A percentile compares a stretch with the other conserved stretches of the same genome.
These are phyloP conservation scores for Boletus speciosus DNA, from an alignment of 768 basidiomycete species.

Conservation along the genomic window DNA sequence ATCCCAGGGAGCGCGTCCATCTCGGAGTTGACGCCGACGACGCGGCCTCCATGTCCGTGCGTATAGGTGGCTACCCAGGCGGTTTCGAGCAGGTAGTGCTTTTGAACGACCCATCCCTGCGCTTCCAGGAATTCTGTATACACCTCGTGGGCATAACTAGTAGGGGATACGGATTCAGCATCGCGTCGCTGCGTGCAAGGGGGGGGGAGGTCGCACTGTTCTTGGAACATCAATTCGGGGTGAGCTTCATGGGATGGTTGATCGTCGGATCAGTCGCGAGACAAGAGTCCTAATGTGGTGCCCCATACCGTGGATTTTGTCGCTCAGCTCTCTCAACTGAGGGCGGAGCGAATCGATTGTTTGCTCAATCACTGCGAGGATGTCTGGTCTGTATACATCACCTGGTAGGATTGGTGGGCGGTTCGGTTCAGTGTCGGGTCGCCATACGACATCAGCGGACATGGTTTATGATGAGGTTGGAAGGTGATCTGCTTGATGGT, in stretches of 20 bases:
- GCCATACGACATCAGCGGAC: conserved; percentile 36
- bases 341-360: conserved; percentile 50
- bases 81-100: conserved; percentile 62
- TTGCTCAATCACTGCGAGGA: conserved; percentile 56
- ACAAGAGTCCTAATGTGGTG: neutral
- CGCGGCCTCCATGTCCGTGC: conserved; percentile 62
- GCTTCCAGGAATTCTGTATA: conserved; percentile 64
- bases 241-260: conserved; percentile 43
- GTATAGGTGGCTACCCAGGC: conserved; percentile 76
- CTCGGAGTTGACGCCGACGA: conserved; percentile 76
- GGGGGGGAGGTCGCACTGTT: conserved; percentile 43
- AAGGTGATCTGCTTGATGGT: neutral
- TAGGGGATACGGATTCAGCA: conserved; percentile 24
- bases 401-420: conserved; percentile 27
- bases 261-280: conserved; percentile 3
- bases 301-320: conserved; percentile 64
- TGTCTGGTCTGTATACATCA: conserved; percentile 52
- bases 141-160: conserved; percentile 66
- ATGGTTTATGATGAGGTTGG: conserved; percentile 1
- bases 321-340: conserved; percentile 60
- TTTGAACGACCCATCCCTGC: conserved; percentile 62
- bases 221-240: conserved; percentile 68
- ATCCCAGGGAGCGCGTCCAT: conserved; percentile 62
- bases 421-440: conserved; percentile 30
- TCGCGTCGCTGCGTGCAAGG: neutral